Evolutionary conservation across 1,284 basidiomycete genomes (phyloP), one percentile per base, ranked within the genome.

Genomic region (Pulchroboletus neoregius): DNA sequence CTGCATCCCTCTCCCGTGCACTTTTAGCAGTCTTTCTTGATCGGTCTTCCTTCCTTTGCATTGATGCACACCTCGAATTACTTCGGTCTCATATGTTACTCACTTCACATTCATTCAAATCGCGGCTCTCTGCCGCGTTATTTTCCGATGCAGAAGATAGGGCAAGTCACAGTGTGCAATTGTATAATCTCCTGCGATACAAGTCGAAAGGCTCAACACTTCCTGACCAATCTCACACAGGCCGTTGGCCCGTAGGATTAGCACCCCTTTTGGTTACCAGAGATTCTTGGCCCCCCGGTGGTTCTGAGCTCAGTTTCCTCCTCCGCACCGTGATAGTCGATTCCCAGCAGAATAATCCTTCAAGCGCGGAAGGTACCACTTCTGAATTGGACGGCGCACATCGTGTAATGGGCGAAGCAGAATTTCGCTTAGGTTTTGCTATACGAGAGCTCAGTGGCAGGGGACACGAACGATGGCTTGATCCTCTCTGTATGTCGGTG

Each of bases 261-360:
- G 83, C 87, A 2, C 71, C 82, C 0, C 78, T 80, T 3, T 66
- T 94, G 28, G 78, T 84, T 41, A 82, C 84, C 42, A 71, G 83
- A 35, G 78, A 79, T 39, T 78, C 73, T 5, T 94, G 91, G 91
- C 91, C 91, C 0, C 91, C 91, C 4, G 84, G 87, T 13, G 89
- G 88, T 10, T 77, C 84, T 1, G 89, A 92, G 57, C 70, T 94
- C 32, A 85, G 87, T 53, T 91, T 87, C 63, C 80, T 84, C 51
- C 68, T 94, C 34, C 71, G 91, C 34, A 84, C 84, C 0, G 88
- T 91, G 6, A 87, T 91, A 50, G 78, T 89, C 15, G 87, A 90
- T 62, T 81, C 85, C 1, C 69, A 90, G 36, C 76, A 80, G 22
- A 48, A 52, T 13, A 58, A 58, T 13, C 43, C 58, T 4, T 26